Base-by-base conservation (phyloP, 108 stramenopile species). In the Skeletonema potamos region DNA sequence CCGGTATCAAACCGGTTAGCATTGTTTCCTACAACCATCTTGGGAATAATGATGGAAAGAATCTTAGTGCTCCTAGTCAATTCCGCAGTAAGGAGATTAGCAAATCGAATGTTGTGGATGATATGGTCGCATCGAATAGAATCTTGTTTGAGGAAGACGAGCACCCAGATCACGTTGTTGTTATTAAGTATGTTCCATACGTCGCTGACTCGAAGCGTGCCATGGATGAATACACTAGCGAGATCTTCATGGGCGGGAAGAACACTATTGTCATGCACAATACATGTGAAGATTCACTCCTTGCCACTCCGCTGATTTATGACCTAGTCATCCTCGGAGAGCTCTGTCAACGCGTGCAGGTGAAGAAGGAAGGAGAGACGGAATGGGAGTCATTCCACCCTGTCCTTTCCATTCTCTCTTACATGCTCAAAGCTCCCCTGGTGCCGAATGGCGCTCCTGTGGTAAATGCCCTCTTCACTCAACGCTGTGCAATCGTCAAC, bases 211-310 rank as follows among this genome's bases (percentile, higher is more conserved):
- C 95, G 34, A 99, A 99, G 82, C 95, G 98, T 44, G 98, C 98
- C 51, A 94, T 99, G 97, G 98, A 99, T 67, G 98, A 99, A 80
- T 99, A 98, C 80, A 97, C 96, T 8, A 95, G 92, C 1, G 97
- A 98, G 83, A 99, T 99, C 64, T 99, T 99, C 84, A 93, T 99
- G 98, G 97, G 96, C 2, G 98, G 98, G 28, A 93, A 85, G 66
- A 97, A 97, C 76, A 99, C 98, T 9, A 97, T 99, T 70, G 93
- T 95, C 33, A 96, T 98, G 95, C 98, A 99, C 92, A 99, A 99
- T 72, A 98, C 97, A 22, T 99, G 98, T 75, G 97, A 99, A 79
- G 98, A 99, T 73, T 97, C 96, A 5, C 84, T 99, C 11, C 82
- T 99, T 61, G 98, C 98, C 27, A 94, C 94, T 27, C 98, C 98